Evolutionary conservation across 441 rosid genomes (phyloP).

Genomic region (Pelargonium myrrhifolium): DNA sequence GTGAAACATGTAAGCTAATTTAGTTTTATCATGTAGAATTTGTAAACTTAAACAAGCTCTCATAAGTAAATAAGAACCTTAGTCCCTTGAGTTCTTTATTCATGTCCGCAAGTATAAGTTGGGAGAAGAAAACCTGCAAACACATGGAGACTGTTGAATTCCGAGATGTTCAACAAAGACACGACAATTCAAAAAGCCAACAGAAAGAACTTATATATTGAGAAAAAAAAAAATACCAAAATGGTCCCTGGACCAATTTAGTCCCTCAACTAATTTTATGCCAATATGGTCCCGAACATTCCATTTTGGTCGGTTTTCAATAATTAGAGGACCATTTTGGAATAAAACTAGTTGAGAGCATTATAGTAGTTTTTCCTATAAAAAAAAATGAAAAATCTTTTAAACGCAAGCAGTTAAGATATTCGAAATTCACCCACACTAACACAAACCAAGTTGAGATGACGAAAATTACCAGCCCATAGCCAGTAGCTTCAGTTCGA

Average conservation of each 20-base stretch:
- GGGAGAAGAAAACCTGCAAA: conserved; percentile 92
- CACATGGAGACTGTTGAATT: conserved; percentile 21
- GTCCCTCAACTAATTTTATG: too few species aligned
- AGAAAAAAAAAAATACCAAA: too few species aligned
- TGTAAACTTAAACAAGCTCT: neutral
- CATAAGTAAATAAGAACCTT: conserved; percentile 43
- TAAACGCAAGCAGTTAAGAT: too few species aligned
- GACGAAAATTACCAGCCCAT: conserved; percentile 75
- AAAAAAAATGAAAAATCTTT: conserved; percentile 7
- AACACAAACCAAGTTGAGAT: conserved; percentile 16
- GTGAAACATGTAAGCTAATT: neutral
- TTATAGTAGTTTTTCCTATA: neutral
- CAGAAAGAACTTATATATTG: neutral
- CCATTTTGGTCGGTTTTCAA: too few species aligned
- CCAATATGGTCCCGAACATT: too few species aligned
- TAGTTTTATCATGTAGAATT: neutral
- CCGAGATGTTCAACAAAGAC: conserved; percentile 11
- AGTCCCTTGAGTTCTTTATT: conserved; percentile 91
- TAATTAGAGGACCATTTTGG: too few species aligned
- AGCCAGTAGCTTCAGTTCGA: conserved; percentile 99
- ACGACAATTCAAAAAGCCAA: conserved; percentile 9
- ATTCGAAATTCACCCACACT: neutral
- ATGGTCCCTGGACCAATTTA: too few species aligned
- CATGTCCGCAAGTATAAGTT: conserved; percentile 89
- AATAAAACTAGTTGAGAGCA: too few species aligned